Base-by-base conservation (phyloP, 2,329 filamentous ascomycete genomes). In the Phyllosticta citribraziliensis region DNA sequence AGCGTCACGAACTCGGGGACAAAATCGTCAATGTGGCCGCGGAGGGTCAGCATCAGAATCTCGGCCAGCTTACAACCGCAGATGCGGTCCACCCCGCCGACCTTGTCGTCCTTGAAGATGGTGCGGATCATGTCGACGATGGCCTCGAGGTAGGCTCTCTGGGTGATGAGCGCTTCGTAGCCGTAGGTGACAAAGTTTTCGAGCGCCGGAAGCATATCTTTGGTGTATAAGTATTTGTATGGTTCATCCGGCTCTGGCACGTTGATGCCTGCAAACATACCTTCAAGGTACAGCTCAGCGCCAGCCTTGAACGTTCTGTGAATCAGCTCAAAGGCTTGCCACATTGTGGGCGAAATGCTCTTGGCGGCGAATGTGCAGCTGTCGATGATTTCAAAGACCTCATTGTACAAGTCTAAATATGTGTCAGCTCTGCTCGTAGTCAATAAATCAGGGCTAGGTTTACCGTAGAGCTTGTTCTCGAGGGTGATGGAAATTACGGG, bases 301-400 rank as follows among this genome's bases (percentile, higher is more conserved):
- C 94, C 94, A 62, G 91, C 89, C 78, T 97, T 97, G 81, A 99
- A 99, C 0, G 93, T 97, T 66, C 89, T 85, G 76, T 97, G 93
- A 65, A 99, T 95, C 53, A 97, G 83, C 77, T 96, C 92, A 73
- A 99, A 99, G 2, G 94, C 93, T 75, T 93, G 87, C 94, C 94
- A 99, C 94, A 99, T 99, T 52, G 90, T 96, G 10, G 88, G 85
- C 1, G 94, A 97, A 67, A 99, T 97, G 62, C 85, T 84, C 80
- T 97, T 99, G 64, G 94, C 93, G 11, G 94, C 91, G 73, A 97
- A 99, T 8, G 94, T 99, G 80, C 94, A 99, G 80, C 91, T 97
- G 74, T 99, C 94, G 68, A 99, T 96, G 68, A 99, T 99, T 76
- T 99, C 94, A 67, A 99, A 99, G 5, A 97, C 86, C 73, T 99